A percentile compares a stretch with the other conserved stretches of the same genome.
Conservation (phyloP, 805 yeast species). For the Tetrapisispora nanseiensis region DNA sequence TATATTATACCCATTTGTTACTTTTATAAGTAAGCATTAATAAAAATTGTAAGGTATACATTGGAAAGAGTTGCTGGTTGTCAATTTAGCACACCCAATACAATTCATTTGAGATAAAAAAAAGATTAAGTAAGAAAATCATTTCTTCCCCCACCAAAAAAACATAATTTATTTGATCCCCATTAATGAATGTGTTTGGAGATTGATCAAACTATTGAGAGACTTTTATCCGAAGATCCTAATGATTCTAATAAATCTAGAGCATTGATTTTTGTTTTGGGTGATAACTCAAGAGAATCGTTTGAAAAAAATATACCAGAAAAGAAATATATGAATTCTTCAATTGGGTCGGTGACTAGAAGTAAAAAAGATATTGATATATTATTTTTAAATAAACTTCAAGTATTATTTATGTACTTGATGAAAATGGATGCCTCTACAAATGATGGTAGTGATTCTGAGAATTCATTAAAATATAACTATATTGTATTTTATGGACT, state of each 20-base stretch:
- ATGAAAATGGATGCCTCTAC: conserved; percentile 24
- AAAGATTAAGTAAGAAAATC: too few relatives aligned
- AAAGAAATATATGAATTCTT: conserved; percentile 39
- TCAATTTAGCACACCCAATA: too few relatives aligned
- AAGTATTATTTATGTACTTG: conserved; percentile 28
- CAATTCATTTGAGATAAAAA: too few relatives aligned
- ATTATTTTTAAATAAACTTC: conserved; percentile 23
- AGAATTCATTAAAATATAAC: conserved; percentile 9
- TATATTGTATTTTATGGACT: conserved; percentile 23
- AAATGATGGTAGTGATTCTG: conserved; percentile 5
- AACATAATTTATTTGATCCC: too few relatives aligned
- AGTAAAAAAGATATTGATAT: conserved; percentile 19
- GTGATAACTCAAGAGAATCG: conserved; percentile 16
- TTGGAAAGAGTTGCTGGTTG: too few relatives aligned
- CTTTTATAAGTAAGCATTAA: too few relatives aligned
- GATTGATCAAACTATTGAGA: conserved; percentile 5
- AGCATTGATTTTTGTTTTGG: conserved; percentile 21
- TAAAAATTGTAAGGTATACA: too few relatives aligned
- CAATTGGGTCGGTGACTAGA: conserved; percentile 58
- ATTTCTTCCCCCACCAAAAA: too few relatives aligned
- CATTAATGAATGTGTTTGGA: conserved; percentile 1
- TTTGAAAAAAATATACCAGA: conserved; percentile 14
- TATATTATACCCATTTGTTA: too few relatives aligned
- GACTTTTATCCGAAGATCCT: conserved; percentile 5
- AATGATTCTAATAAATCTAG: conserved; percentile 3